Conservation (phyloP, 495 filamentous ascomycete genomes). For the Hyphodiscus hymeniophilus region DNA sequence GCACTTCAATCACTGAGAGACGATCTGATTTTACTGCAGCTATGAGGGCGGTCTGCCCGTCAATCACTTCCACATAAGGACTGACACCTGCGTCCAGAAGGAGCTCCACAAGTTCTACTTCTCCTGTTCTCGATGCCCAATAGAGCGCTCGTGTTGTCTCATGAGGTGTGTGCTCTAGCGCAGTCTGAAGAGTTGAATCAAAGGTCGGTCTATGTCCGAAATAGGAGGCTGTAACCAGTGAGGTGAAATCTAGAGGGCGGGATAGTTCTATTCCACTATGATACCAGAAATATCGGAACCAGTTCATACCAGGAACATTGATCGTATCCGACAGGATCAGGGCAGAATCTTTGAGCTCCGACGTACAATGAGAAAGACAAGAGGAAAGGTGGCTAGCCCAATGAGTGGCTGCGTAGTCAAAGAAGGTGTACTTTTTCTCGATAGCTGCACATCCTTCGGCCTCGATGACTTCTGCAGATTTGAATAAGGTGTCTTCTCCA, state of each 20-base stretch:
- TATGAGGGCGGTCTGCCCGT: slow-evolving; percentile 11
- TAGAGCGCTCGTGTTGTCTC: slow-evolving; percentile 3
- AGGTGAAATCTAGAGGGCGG: slow-evolving; percentile 1
- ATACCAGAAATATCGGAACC: slow-evolving; percentile 16
- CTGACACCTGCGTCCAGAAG: slow-evolving; percentile 6
- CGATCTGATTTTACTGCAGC: slow-evolving; percentile 11
- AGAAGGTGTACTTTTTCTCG: slow-evolving; percentile 4
- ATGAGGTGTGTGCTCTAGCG: neutral
- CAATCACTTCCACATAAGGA: slow-evolving; percentile 1
- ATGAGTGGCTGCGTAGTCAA: slow-evolving; percentile 16
- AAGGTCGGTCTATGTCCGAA: slow-evolving; percentile 12
- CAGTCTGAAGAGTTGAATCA: neutral
- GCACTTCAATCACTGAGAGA: slow-evolving; percentile 4
- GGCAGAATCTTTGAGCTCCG: slow-evolving; percentile 3
- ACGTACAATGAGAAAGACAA: neutral
- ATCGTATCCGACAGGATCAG: slow-evolving; percentile 8
- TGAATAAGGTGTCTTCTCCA: slow-evolving; percentile 6
- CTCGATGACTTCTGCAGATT: slow-evolving; percentile 2
- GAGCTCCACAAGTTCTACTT: slow-evolving; percentile 6
- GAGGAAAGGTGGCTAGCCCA: slow-evolving; percentile 20
- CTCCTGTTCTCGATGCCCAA: slow-evolving; percentile 15
- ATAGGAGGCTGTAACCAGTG: slow-evolving; percentile 15
- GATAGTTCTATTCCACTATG: slow-evolving; percentile 2
- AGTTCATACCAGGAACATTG: slow-evolving; percentile 5
- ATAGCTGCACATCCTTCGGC: slow-evolving; percentile 7